A percentile compares a stretch with the other conserved stretches of the same genome.
These are phyloP conservation scores for Uronychia setigera DNA, from an alignment of 73 alveolate genomes.

Conservation along the genomic window DNA sequence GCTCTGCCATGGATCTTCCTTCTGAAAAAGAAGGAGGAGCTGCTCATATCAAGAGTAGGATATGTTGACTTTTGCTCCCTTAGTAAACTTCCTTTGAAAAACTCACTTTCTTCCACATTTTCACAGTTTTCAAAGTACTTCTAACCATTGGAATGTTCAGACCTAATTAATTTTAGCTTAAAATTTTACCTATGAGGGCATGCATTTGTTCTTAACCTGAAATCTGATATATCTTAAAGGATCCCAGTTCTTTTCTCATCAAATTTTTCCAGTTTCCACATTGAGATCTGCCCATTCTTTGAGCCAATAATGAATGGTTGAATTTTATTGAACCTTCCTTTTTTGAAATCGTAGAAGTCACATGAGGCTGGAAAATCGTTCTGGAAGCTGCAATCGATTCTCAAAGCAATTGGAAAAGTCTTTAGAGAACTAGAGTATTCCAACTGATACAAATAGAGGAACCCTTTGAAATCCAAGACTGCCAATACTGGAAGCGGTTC, in stretches of 20 bases:
- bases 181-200: not conserved
- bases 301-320: not conserved
- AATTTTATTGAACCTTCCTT: not conserved
- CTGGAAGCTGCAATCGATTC: constrained; percentile 31
- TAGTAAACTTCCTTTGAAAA: constrained; percentile 5
- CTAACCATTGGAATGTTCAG: constrained; percentile 34
- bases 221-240: not conserved
- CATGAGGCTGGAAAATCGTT: constrained; percentile 31
- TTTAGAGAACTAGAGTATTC: not conserved
- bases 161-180: constrained; percentile 17
- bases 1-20: constrained; percentile 39
- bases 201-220: not conserved
- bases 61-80: not conserved
- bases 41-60: not conserved
- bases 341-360: constrained; percentile 14
- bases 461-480: constrained; percentile 30
- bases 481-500: constrained; percentile 45
- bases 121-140: constrained; percentile 13
- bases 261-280: not conserved
- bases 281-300: not conserved
- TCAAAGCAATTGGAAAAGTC: not conserved
- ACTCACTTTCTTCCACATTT: constrained; percentile 16
- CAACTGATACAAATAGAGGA: not conserved
- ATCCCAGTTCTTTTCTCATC: not conserved
- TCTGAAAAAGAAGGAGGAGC: not conserved